Evolutionary conservation across 768 basidiomycete genomes (phyloP).

Genomic region (Collybia nuda): DNA sequence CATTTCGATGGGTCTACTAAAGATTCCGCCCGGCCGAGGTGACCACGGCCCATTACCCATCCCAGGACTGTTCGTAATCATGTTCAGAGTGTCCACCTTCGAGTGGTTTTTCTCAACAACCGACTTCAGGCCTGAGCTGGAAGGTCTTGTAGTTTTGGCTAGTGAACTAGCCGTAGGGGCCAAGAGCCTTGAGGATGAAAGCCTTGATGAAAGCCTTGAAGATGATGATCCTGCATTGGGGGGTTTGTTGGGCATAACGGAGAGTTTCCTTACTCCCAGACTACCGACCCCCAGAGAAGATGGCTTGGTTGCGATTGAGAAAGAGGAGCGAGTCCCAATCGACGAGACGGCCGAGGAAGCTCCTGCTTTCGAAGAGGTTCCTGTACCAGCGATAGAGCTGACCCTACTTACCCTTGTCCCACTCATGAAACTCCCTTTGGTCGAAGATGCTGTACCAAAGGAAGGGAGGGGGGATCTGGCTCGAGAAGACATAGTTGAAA

Average conservation of each 20-base stretch:
- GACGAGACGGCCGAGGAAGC: conserved; percentile 36
- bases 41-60: conserved; percentile 21
- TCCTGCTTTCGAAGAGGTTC: conserved; percentile 15
- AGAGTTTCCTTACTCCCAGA: conserved; percentile 31
- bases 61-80: conserved; percentile 35
- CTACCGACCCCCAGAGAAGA: conserved; percentile 28
- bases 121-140: conserved; percentile 10
- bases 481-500: conserved; percentile 15
- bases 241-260: conserved; percentile 8
- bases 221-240: conserved; percentile 23
- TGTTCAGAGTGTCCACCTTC: conserved; percentile 3
- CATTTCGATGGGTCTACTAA: conserved; percentile 49
- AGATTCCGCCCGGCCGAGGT: conserved; percentile 37
- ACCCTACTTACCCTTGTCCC: conserved; percentile 8
- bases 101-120: conserved; percentile 1
- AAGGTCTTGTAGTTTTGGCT: conserved; percentile 46
- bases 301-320: conserved; percentile 22
- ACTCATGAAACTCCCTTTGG: conserved; percentile 2
- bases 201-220: conserved; percentile 30
- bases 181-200: conserved; percentile 45
- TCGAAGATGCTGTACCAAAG: conserved; percentile 11
- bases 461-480: conserved; percentile 21
- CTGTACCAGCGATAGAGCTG: conserved; percentile 14
- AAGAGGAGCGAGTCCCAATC: conserved; percentile 37
- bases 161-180: conserved; percentile 80